Conservation (phyloP, 2,329 filamentous ascomycete genomes). For the Fusarium agapanthi region DNA sequence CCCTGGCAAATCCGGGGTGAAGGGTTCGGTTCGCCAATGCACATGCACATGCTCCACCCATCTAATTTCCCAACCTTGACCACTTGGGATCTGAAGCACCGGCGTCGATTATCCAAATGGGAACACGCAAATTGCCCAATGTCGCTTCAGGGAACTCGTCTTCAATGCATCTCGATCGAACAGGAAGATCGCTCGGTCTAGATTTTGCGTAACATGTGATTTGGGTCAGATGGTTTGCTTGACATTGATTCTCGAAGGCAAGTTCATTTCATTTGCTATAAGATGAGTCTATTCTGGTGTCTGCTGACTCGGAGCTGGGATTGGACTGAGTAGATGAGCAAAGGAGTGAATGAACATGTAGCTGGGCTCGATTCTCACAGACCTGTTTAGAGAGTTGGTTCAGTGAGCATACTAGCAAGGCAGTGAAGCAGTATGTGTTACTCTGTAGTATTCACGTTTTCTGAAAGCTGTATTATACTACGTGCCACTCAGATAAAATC, state of each 20-base stretch:
- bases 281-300: background rate
- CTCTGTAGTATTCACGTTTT: background rate
- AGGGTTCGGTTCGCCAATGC: conserved; percentile 1
- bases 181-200: background rate
- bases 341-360: rapidly evolving
- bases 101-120: background rate
- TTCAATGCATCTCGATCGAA: background rate
- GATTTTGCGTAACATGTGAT: background rate
- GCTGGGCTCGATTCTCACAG: background rate
- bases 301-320: background rate
- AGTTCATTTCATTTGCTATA: background rate
- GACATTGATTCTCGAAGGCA: background rate
- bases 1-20: conserved; percentile 35
- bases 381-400: too few species aligned
- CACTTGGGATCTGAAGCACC: conserved; percentile 4
- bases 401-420: background rate
- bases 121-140: conserved; percentile 21
- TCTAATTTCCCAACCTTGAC: conserved; percentile 35
- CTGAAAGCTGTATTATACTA: background rate
- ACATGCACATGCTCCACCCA: background rate
- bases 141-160: background rate
- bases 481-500: background rate
- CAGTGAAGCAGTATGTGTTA: background rate
- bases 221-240: conserved; percentile 1
- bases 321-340: background rate